phyloP scores from a whole-genome alignment of 257 asterid species.

The Thymus mandschuricus region DNA sequence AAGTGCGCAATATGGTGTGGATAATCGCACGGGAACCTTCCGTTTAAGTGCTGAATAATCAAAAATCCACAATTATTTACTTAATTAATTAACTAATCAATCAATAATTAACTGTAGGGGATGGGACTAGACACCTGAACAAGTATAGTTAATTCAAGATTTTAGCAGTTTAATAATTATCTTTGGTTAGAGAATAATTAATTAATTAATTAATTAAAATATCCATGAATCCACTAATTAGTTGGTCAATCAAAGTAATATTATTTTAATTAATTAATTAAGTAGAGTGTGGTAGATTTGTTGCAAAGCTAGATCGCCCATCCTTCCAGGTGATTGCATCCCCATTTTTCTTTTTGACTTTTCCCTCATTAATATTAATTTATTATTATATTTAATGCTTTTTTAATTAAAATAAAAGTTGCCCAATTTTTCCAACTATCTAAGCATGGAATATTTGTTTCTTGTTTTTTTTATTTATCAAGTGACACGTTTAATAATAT shows the following conservation, averaged over 20 bases:
- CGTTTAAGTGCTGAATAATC: constrained; percentile 54
- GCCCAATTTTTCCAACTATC: constrained; percentile 39
- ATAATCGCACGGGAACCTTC: constrained; percentile 58
- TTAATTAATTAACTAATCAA: constrained; percentile 15
- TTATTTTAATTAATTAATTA: constrained; percentile 28
- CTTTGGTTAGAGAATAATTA: constrained; percentile 47
- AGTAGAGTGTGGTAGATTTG: constrained; percentile 70
- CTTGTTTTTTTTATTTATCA: constrained; percentile 38
- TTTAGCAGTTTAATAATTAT: constrained; percentile 18
- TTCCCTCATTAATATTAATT: constrained; percentile 13
- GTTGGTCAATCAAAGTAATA: constrained; percentile 70
- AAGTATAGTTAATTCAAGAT: constrained; percentile 22
- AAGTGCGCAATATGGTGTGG: constrained; percentile 26
- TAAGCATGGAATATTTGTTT: constrained; percentile 53
- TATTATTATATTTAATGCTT: not conserved
- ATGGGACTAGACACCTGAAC: constrained; percentile 66
- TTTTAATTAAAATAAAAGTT: not conserved
- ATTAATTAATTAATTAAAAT: constrained; percentile 2
- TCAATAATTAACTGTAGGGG: constrained; percentile 40
- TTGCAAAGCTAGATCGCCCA: constrained; percentile 64
- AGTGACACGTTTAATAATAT: constrained; percentile 35
- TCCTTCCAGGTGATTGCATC: constrained; percentile 80
- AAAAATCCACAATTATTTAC: constrained; percentile 27
- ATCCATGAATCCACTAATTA: constrained; percentile 62
- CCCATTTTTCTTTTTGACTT: constrained; percentile 77